These are phyloP conservation scores for Candida montana DNA, from an alignment of 805 yeast genomes.

Conservation along the genomic window DNA sequence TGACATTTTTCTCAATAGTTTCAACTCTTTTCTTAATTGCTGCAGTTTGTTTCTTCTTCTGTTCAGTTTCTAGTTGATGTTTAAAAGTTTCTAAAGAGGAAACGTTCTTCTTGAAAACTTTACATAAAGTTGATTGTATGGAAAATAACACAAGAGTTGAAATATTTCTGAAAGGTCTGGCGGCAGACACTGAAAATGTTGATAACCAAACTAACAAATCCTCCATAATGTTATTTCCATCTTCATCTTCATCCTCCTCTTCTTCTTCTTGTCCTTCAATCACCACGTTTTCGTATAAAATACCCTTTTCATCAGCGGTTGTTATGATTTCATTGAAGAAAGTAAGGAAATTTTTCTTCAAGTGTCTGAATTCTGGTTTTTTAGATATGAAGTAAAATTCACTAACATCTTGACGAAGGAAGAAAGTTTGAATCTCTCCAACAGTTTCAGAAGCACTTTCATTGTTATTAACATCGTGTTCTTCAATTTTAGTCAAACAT, in stretches of 20 bases:
- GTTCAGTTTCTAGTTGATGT: conserved; percentile 32
- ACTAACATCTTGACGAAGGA: conserved; percentile 54
- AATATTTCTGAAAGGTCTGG: conserved; percentile 66
- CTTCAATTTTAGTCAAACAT: conserved; percentile 56
- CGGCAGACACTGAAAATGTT: conserved; percentile 60
- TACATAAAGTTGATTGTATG: conserved; percentile 58
- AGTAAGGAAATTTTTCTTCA: conserved; percentile 48
- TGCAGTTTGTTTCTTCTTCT: conserved; percentile 29
- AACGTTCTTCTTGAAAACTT: conserved; percentile 34
- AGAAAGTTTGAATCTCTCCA: conserved; percentile 61
- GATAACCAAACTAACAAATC: conserved; percentile 71
- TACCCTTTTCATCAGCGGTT: conserved; percentile 56
- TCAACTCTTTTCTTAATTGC: conserved; percentile 38
- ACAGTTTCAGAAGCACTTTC: conserved; percentile 72
- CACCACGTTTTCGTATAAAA: conserved; percentile 38
- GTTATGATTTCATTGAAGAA: conserved; percentile 51
- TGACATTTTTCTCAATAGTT: conserved; percentile 39
- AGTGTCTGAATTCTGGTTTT: conserved; percentile 38
- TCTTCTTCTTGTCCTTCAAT: conserved; percentile 28
- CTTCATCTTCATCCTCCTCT: conserved; percentile 31
- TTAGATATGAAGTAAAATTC: conserved; percentile 64
- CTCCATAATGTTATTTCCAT: conserved; percentile 36
- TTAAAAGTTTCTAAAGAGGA: conserved; percentile 33
- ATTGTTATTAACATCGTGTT: conserved; percentile 67
- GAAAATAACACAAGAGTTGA: conserved; percentile 55